Evolutionary conservation across 352 stramenopile genomes (phyloP).

Genomic region (Phytophthora europaea): DNA sequence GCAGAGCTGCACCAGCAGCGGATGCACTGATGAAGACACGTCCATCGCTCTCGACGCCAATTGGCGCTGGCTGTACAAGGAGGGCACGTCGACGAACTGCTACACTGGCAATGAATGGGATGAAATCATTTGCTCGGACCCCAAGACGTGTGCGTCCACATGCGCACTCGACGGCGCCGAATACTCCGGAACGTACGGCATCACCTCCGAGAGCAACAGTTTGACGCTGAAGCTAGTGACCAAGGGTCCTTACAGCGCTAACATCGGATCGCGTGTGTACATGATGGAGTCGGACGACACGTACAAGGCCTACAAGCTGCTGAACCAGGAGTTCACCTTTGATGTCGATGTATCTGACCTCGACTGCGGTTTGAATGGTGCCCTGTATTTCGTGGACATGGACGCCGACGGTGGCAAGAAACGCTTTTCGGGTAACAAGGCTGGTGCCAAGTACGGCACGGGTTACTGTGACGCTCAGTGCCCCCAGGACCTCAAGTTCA

Average conservation of each 20-base stretch:
- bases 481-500: slow-evolving; percentile 64
- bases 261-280: slow-evolving; percentile 61
- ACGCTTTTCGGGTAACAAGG: slow-evolving; percentile 8
- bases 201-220: slow-evolving; percentile 29
- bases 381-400: slow-evolving; percentile 69
- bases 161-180: slow-evolving; percentile 58
- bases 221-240: slow-evolving; percentile 57
- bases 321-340: slow-evolving; percentile 64
- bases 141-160: slow-evolving; percentile 40
- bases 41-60: slow-evolving; percentile 66
- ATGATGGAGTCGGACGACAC: slow-evolving; percentile 30
- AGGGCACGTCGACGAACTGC: slow-evolving; percentile 53
- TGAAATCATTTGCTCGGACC: slow-evolving; percentile 44
- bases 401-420: slow-evolving; percentile 47
- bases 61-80: slow-evolving; percentile 62
- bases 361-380: slow-evolving; percentile 54
- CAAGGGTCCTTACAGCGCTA: slow-evolving; percentile 48
- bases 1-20: slow-evolving; percentile 26
- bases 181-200: slow-evolving; percentile 58
- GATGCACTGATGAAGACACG: slow-evolving; percentile 43
- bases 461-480: slow-evolving; percentile 57
- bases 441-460: slow-evolving; percentile 12
- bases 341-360: slow-evolving; percentile 57
- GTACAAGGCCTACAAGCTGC: slow-evolving; percentile 57
- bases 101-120: slow-evolving; percentile 50